Evolutionary conservation across 2,329 filamentous ascomycete genomes (phyloP).

Genomic region (Colletotrichum godetiae): DNA sequence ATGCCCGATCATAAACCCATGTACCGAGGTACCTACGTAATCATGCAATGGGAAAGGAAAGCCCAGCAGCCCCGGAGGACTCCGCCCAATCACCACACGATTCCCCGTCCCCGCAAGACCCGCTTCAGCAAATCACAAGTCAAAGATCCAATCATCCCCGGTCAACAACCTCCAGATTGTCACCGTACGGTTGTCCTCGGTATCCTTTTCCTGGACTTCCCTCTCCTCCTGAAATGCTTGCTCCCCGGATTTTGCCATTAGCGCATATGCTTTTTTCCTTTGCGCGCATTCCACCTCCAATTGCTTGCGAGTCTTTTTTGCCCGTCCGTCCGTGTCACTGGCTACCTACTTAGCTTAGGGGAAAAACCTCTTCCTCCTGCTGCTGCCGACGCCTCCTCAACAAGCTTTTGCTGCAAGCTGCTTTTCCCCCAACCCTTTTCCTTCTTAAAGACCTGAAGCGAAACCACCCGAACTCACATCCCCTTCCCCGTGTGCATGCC

Average conservation of each 20-base stretch:
- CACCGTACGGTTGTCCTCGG: slow-evolving; percentile 2
- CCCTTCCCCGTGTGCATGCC: background rate
- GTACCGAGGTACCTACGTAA: slow-evolving; percentile 30
- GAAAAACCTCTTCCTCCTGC: background rate
- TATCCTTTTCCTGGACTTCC: slow-evolving; percentile 10
- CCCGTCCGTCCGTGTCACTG: background rate
- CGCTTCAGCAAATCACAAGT: slow-evolving; percentile 33
- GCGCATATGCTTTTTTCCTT: slow-evolving; percentile 17
- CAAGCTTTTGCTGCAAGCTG: slow-evolving; percentile 25
- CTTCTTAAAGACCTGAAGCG: slow-evolving; percentile 23
- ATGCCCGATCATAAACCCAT: slow-evolving; percentile 1
- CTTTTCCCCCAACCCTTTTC: slow-evolving; percentile 29
- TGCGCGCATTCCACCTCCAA: slow-evolving; percentile 6
- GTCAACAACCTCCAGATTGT: background rate
- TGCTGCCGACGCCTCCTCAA: slow-evolving; percentile 23
- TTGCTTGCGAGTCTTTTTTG: background rate
- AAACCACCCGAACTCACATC: slow-evolving; percentile 32
- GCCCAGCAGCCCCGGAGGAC: background rate
- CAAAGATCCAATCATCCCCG: background rate
- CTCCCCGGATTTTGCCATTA: slow-evolving; percentile 36
- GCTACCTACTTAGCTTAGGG: background rate
- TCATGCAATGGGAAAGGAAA: slow-evolving; percentile 3
- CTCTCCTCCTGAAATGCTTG: background rate
- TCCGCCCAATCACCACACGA: slow-evolving; percentile 16
- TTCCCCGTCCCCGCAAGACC: background rate